Conservation (phyloP, 345 rosid species). For the Cardamine resedifolia region DNA sequence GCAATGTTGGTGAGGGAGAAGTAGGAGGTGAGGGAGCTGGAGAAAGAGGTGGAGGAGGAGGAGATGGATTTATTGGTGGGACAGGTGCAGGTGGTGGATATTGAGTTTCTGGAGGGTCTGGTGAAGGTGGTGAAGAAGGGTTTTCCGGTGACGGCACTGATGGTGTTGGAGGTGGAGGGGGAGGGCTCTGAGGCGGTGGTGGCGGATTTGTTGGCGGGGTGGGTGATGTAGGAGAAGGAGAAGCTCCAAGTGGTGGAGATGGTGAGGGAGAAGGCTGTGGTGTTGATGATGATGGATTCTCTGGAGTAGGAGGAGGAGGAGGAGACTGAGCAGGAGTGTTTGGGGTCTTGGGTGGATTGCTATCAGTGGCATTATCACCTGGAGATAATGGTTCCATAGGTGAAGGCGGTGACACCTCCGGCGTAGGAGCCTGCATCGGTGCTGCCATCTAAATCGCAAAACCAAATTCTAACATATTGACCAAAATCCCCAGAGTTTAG, state of each 20-base stretch:
- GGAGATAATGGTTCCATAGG: conserved; percentile 12
- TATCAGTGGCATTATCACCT: conserved; percentile 15
- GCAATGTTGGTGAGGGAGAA: no score
- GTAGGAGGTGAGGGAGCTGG: no score
- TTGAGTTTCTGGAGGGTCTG: conserved; percentile 7
- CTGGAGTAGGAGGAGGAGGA: conserved; percentile 35
- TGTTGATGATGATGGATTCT: conserved; percentile 31
- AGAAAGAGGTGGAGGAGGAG: background rate
- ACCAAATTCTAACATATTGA: conserved; percentile 9
- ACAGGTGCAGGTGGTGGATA: conserved; percentile 36
- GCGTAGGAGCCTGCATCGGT: conserved; percentile 51
- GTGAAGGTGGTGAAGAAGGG: conserved; percentile 32
- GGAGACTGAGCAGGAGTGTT: conserved; percentile 36
- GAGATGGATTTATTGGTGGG: background rate
- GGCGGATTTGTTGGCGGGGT: conserved; percentile 30
- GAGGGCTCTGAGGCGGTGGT: conserved; percentile 28
- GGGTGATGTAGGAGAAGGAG: conserved; percentile 31
- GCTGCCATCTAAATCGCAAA: conserved; percentile 55
- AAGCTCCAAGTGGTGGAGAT: conserved; percentile 32
- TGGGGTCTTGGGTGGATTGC: conserved; percentile 14
- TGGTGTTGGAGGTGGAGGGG: conserved; percentile 17
- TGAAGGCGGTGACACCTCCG: conserved; percentile 47
- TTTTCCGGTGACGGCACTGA: conserved; percentile 24
- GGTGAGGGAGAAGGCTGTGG: conserved; percentile 32
- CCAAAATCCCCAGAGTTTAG: conserved; percentile 9